Evolutionary conservation across 495 filamentous ascomycete species (phyloP).

Genomic region (Glarea lozoyensis): DNA sequence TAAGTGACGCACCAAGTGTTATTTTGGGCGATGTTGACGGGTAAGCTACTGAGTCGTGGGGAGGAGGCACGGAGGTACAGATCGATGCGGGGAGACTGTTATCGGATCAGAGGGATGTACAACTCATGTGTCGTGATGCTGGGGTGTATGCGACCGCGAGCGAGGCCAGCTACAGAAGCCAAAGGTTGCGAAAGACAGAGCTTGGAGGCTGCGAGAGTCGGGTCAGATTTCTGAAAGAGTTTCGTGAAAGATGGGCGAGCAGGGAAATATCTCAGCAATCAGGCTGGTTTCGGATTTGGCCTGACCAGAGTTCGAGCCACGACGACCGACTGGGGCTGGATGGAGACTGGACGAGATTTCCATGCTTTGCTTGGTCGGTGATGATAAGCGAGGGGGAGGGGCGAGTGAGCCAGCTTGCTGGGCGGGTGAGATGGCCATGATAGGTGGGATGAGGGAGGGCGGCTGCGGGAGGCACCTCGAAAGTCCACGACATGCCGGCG

Average conservation of each 20-base stretch:
- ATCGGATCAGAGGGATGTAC: slow-evolving; percentile 11
- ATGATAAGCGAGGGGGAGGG: background rate
- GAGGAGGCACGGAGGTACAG: slow-evolving; percentile 12
- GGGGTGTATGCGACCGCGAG: slow-evolving; percentile 17
- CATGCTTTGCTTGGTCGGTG: background rate
- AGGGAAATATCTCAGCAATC: too few species aligned
- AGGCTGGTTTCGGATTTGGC: too few species aligned
- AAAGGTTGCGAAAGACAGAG: background rate
- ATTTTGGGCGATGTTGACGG: slow-evolving; percentile 20
- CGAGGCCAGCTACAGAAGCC: background rate
- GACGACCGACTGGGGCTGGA: too few species aligned
- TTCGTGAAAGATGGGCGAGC: too few species aligned
- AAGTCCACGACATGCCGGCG: too few species aligned
- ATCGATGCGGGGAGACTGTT: slow-evolving; percentile 11
- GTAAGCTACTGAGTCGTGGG: slow-evolving; percentile 4
- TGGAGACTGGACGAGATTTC: background rate
- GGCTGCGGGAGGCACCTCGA: too few species aligned
- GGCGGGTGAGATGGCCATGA: too few species aligned
- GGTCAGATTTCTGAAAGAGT: too few species aligned
- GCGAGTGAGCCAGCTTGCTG: slow-evolving; percentile 1
- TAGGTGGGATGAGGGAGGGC: too few species aligned
- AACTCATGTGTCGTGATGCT: background rate
- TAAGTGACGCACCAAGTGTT: slow-evolving; percentile 19
- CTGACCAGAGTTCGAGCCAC: too few species aligned
- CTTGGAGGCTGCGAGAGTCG: too few species aligned